Conservation (phyloP, 495 filamentous ascomycete genomes). For the Lophiotrema nucula region DNA sequence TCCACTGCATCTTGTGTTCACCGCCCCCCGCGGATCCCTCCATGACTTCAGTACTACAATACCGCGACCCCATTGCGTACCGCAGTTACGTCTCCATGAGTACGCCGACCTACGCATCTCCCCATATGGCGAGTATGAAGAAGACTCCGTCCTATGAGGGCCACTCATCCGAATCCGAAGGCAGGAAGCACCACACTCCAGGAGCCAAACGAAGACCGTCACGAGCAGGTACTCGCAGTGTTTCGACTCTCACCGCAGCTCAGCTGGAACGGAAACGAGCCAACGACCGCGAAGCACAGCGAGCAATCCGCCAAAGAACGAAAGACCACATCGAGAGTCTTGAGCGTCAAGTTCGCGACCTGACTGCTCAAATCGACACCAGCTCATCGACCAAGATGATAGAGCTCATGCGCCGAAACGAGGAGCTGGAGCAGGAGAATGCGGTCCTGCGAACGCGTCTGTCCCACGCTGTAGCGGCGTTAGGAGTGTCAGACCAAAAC, state of each 20-base stretch:
- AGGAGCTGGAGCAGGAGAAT: slow-evolving; percentile 55
- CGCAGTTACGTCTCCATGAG: slow-evolving; percentile 28
- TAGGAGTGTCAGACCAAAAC: slow-evolving; percentile 29
- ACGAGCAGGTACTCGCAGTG: slow-evolving; percentile 59
- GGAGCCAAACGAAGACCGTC: slow-evolving; percentile 43
- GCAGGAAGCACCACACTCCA: slow-evolving; percentile 24
- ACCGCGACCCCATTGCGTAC: slow-evolving; percentile 26
- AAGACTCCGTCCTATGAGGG: slow-evolving; percentile 35
- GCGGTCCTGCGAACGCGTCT: slow-evolving; percentile 38
- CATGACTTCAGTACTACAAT: slow-evolving; percentile 36
- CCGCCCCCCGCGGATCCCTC: slow-evolving; percentile 27
- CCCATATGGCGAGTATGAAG: slow-evolving; percentile 26
- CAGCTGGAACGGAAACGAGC: slow-evolving; percentile 73
- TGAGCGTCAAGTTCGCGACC: slow-evolving; percentile 67
- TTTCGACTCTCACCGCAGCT: slow-evolving; percentile 56
- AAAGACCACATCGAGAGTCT: slow-evolving; percentile 77
- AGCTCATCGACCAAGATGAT: slow-evolving; percentile 42
- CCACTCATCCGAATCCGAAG: slow-evolving; percentile 42
- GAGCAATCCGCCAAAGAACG: slow-evolving; percentile 78
- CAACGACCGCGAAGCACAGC: slow-evolving; percentile 86
- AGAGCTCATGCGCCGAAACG: slow-evolving; percentile 53
- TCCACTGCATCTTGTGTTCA: slow-evolving; percentile 15
- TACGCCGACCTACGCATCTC: slow-evolving; percentile 13
- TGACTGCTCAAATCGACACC: slow-evolving; percentile 48
- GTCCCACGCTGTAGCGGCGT: slow-evolving; percentile 30